These are phyloP conservation scores for Xylogone sp. DNA, from an alignment of 2,329 filamentous ascomycete genomes.

Conservation along the genomic window DNA sequence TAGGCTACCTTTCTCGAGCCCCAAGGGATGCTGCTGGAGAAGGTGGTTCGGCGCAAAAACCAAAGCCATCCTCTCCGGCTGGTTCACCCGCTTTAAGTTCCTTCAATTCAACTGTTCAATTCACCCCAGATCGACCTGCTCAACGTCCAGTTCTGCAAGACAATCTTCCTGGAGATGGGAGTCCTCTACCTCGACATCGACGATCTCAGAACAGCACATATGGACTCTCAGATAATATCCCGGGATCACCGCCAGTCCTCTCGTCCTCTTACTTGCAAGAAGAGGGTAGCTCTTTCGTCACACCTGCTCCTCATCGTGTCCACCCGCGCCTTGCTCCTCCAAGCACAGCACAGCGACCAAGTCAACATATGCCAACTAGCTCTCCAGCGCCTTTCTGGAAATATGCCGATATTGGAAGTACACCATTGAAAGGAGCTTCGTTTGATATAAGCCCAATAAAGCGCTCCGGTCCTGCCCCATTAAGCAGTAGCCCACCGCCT, in stretches of 20 bases:
- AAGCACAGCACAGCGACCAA: slow-evolving; percentile 75
- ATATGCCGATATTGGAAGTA: slow-evolving; percentile 73
- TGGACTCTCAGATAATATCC: slow-evolving; percentile 44
- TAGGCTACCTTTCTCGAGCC: slow-evolving; percentile 58
- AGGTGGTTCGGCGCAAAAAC: slow-evolving; percentile 49
- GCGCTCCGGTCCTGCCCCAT: slow-evolving; percentile 31
- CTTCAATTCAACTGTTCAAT: slow-evolving; percentile 41
- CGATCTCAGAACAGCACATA: slow-evolving; percentile 39
- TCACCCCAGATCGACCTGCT: slow-evolving; percentile 54
- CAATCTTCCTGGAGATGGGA: slow-evolving; percentile 44
- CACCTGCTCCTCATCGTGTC: slow-evolving; percentile 68
- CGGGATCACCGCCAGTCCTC: slow-evolving; percentile 53
- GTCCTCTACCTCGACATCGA: slow-evolving; percentile 57
- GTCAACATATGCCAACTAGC: slow-evolving; percentile 81
- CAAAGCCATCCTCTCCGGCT: slow-evolving; percentile 47
- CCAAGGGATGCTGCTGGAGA: slow-evolving; percentile 52
- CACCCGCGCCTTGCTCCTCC: slow-evolving; percentile 74
- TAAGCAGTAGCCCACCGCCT: slow-evolving; percentile 57
- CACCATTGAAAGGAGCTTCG: slow-evolving; percentile 52
- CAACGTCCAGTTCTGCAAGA: slow-evolving; percentile 27
- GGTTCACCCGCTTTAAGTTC: slow-evolving; percentile 53
- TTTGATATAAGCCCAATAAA: slow-evolving; percentile 61
- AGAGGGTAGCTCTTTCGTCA: slow-evolving; percentile 59
- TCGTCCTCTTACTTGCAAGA: slow-evolving; percentile 61
- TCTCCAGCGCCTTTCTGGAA: slow-evolving; percentile 88